Evolutionary conservation across 75 land plant species (phyloP), one percentile per base, ranked within the genome.

Genomic region (Pseudotsuga menziesii): DNA sequence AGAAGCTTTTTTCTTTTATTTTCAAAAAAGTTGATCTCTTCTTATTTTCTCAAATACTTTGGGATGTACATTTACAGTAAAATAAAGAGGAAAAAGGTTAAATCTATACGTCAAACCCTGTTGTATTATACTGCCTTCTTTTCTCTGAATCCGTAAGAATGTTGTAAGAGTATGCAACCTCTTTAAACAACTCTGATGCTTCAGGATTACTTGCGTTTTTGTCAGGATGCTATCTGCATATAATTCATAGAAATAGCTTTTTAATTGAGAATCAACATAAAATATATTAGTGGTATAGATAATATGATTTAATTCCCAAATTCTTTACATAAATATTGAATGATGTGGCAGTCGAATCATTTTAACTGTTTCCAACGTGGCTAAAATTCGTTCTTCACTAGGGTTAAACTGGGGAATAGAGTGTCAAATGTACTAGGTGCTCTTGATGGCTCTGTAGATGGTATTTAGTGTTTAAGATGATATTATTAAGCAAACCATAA

Each of bases 81-180:
- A 27, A 7, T 13, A 7, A 39, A 39, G 39, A 6, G 22, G 3
- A 32, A n/a, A 69, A 36, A 41, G 54, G 54, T 48, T n/a, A 48
- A 48, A 12, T 48, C 23, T 35, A 7, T 69, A 85, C 96, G 91
- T 91, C 88, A 88, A 93, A 93, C 9, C 96, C 93, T 55, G 85
- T 83, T 76, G 35, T 82, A 73, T 93, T 93, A 82, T 93, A 93
- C 58, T 89, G 94, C 70, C 90, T 88, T 77, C 85, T 82, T 82
- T 93, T 93, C 83, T 93, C 96, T 67, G 93, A 88, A 80, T 93
- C 96, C 26, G 96, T 91, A 32, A 93, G 75, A 32, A 93, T 93
- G 84, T 88, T 84, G 70, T 93, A 93, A 52, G 96, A 91, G 76
- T 87, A 93, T 54, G 96, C 96, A 77, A 93, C 96, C 76, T 91